phyloP scores from a whole-genome alignment of 495 filamentous ascomycete species.

The Neurospora sp. region DNA sequence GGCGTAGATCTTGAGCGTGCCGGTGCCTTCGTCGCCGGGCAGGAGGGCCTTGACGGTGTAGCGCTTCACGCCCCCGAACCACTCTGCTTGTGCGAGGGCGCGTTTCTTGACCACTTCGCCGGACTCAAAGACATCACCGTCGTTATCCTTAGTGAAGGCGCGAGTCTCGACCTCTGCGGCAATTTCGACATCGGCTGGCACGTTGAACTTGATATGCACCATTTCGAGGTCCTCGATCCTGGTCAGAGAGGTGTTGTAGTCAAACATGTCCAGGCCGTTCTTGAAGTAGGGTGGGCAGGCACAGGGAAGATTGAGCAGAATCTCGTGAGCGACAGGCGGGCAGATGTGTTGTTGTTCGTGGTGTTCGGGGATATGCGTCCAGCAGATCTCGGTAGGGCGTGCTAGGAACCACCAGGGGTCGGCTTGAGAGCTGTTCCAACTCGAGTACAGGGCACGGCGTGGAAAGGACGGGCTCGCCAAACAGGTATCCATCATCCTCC shows the following conservation, averaged over 20 bases:
- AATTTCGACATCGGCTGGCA: slow-evolving; percentile 83
- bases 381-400: slow-evolving; percentile 78
- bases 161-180: slow-evolving; percentile 87
- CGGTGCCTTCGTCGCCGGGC: slow-evolving; percentile 82
- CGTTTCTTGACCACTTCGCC: slow-evolving; percentile 79
- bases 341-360: slow-evolving; percentile 87
- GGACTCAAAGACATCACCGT: slow-evolving; percentile 89
- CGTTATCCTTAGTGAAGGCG: slow-evolving; percentile 66
- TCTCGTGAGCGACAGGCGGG: slow-evolving; percentile 72
- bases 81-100: slow-evolving; percentile 83
- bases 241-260: slow-evolving; percentile 83
- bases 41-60: slow-evolving; percentile 88
- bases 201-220: slow-evolving; percentile 76
- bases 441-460: slow-evolving; percentile 63
- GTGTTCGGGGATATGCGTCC: slow-evolving; percentile 83
- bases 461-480: slow-evolving; percentile 87
- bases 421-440: slow-evolving; percentile 52
- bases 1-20: slow-evolving; percentile 82
- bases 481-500: slow-evolving; percentile 94
- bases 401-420: slow-evolving; percentile 89
- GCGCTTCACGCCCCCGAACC: slow-evolving; percentile 76
- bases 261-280: slow-evolving; percentile 61
- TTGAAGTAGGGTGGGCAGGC: slow-evolving; percentile 85
- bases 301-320: slow-evolving; percentile 74
- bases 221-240: slow-evolving; percentile 87